Conservation (phyloP, 192 early-diverging fungal genomes). For the Endogone sp. region DNA sequence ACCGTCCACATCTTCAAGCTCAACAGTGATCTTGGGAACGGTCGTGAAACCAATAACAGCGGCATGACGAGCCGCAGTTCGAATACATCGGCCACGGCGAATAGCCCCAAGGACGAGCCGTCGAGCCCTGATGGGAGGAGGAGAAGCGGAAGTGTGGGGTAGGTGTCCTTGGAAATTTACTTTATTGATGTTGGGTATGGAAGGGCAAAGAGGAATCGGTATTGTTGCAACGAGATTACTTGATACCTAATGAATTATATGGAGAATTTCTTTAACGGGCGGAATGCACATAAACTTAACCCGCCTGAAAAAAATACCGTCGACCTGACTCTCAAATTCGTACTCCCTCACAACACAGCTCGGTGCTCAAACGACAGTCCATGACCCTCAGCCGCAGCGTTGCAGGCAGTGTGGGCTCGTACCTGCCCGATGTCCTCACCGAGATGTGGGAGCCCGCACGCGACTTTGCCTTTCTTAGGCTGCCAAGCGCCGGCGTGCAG, state of each 20-base stretch:
- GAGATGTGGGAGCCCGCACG: constrained; percentile 95
- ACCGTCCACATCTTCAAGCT: constrained; percentile 96
- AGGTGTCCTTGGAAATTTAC: too few species aligned
- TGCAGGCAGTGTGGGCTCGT: constrained; percentile 77
- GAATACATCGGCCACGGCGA: constrained; percentile 10
- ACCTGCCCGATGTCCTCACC: constrained; percentile 81
- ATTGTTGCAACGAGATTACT: too few species aligned
- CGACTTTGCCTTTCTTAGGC: constrained; percentile 91
- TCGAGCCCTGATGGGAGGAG: constrained; percentile 7
- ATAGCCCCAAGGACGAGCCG: too few species aligned
- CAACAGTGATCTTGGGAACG: too few species aligned
- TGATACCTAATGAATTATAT: too few species aligned
- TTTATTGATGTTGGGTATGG: too few species aligned
- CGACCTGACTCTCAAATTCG: too few species aligned
- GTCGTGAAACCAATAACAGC: constrained; percentile 19
- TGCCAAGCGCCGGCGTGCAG: constrained; percentile 74
- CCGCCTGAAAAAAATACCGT: too few species aligned
- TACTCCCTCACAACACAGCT: too few species aligned
- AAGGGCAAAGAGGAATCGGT: too few species aligned
- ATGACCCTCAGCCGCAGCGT: constrained; percentile 59
- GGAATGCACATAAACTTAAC: too few species aligned
- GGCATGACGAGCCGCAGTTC: constrained; percentile 1
- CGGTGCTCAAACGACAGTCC: constrained; percentile 36
- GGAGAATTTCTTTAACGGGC: too few species aligned
- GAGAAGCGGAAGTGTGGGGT: constrained; percentile 34